Evolutionary conservation across 306 rosid genomes (phyloP), one percentile per base, ranked within the genome.

Genomic region (Rosa lucieae): DNA sequence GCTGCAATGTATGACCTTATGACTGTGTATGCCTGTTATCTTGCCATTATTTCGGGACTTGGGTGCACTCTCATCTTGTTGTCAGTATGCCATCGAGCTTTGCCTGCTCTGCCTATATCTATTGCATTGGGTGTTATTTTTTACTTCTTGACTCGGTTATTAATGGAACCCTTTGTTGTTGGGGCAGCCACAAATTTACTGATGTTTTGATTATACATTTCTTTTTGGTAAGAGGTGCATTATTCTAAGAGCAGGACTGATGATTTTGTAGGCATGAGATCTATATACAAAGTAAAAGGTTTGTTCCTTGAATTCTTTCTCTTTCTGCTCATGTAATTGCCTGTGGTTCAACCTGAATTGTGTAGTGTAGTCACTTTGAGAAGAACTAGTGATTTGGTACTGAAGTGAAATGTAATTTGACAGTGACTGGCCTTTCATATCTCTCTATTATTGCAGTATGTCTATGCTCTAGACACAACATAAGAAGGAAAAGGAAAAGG

Each of bases 1-100:
- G 97, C 99, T 82, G 97, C 99, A 62, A 94, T 92, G 97, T 91
- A 90, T 88, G 99, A 94, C 82, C 97, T 94, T 23, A 94, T 92
- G 99, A 94, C 97, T 2, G 97, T 92, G 8, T 92, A 94, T 80
- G 99, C 97, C 76, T 94, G 97, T 86, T 94, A 94, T 85, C 97
- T 94, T 78, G 99, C 97, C 42, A 94, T 94, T 82, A 86, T 94
- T 78, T 94, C 95, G 2, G 97, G 97, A 61, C 89, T 94, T 17
- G 97, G 93, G 0, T 92, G 97, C 90, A 94, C 97, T 49, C 97
- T 94, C 51, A 89, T 94, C 74, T 87, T 94, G 88, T 76, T 92
- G 83, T 91, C 99, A 0, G 93, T 92, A 71, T 88, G 87, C 78
- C 91, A 86, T 62, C 86, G 76, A 67, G 99, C 97, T 67, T 78